Percentiles rank a stretch among this genome's conserved stretches.
These are phyloP conservation scores for Pseudomicrostroma phylloplanum DNA, from an alignment of 1,284 basidiomycete genomes.

Conservation along the genomic window DNA sequence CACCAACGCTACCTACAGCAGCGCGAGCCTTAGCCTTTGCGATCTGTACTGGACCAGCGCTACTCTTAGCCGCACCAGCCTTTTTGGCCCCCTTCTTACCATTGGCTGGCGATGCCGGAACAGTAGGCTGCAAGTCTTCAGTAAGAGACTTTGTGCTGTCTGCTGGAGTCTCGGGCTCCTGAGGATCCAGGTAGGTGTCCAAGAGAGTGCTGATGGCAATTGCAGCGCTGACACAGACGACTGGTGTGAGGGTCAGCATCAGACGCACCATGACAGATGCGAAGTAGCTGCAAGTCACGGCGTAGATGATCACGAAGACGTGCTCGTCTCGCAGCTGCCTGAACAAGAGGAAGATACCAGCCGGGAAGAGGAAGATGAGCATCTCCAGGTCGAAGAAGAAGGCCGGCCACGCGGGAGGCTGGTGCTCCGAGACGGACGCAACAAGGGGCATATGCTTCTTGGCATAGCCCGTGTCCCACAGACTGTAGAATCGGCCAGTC, in stretches of 20 bases:
- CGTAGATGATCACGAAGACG: conserved; percentile 97
- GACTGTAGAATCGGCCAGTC: conserved; percentile 98
- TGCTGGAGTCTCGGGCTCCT: conserved; percentile 55
- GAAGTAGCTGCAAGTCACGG: conserved; percentile 92
- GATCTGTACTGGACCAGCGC: conserved; percentile 42
- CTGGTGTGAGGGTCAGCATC: conserved; percentile 85
- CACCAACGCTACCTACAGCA: conserved; percentile 54
- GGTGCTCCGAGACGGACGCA: conserved; percentile 98
- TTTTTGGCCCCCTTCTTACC: conserved; percentile 20
- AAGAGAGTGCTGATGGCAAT: conserved; percentile 82
- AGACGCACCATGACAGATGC: conserved; percentile 98
- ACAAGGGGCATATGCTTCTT: conserved; percentile 97
- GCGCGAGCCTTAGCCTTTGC: conserved; percentile 2
- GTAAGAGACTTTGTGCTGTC: conserved; percentile 33
- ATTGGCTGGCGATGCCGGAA: conserved; percentile 9
- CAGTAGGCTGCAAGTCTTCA: conserved; percentile 38
- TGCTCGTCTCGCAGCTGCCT: conserved; percentile 90
- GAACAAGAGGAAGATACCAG: conserved; percentile 91
- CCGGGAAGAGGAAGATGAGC: conserved; percentile 96
- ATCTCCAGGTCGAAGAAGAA: conserved; percentile 99
- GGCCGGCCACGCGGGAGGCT: conserved; percentile 97
- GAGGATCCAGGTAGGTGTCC: conserved; percentile 75
- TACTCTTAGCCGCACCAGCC: conserved; percentile 46
- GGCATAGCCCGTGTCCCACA: conserved; percentile 99
- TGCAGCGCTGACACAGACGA: conserved; percentile 84